Evolutionary conservation across 1,284 basidiomycete genomes (phyloP).

Genomic region (Microbotryum intermedium): DNA sequence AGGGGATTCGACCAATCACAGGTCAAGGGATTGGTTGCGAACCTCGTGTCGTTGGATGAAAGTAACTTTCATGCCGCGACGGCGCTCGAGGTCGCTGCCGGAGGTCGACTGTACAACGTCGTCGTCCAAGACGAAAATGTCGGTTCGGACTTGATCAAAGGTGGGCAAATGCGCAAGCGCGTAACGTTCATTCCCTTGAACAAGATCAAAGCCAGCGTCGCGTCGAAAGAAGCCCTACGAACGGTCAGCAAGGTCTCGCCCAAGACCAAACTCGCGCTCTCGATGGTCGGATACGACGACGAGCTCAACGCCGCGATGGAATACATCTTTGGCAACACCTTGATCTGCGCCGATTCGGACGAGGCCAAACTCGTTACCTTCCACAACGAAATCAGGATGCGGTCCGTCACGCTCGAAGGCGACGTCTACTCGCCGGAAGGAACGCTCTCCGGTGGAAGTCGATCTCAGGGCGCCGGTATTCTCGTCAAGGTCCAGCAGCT

Average conservation of each 20-base stretch:
- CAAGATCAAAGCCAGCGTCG: constrained; percentile 69
- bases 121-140: constrained; percentile 80
- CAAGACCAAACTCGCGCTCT: constrained; percentile 67
- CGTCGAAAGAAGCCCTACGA: constrained; percentile 62
- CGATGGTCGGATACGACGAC: constrained; percentile 73
- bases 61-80: constrained; percentile 56
- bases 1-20: constrained; percentile 75
- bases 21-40: constrained; percentile 90
- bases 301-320: constrained; percentile 84
- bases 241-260: constrained; percentile 67
- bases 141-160: constrained; percentile 73
- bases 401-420: constrained; percentile 86
- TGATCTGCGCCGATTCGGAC: constrained; percentile 83
- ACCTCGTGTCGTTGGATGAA: constrained; percentile 64
- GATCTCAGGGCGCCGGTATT: constrained; percentile 64
- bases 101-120: constrained; percentile 78
- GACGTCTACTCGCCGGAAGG: constrained; percentile 96
- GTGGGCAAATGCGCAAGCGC: constrained; percentile 75
- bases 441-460: constrained; percentile 83
- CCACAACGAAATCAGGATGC: constrained; percentile 58
- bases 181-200: constrained; percentile 83
- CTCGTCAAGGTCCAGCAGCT: constrained; percentile 81
- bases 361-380: constrained; percentile 88
- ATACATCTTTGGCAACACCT: constrained; percentile 87
- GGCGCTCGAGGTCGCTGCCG: constrained; percentile 88